phyloP scores from a whole-genome alignment of 192 early-diverging fungal genomes.

The Piromyces sp. region DNA sequence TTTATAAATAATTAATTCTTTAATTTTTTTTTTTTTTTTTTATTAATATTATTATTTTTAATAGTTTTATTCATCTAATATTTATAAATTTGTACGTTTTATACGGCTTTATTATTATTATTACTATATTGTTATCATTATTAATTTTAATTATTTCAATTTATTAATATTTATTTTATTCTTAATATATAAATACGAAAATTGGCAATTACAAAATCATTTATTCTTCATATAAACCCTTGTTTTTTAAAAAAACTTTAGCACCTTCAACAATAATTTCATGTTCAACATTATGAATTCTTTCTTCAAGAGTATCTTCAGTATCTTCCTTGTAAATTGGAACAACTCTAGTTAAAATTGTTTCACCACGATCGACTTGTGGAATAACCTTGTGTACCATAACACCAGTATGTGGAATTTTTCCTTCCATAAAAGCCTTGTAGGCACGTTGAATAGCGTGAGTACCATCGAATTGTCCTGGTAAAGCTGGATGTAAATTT shows the following conservation, averaged over 20 bases:
- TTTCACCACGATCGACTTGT: slow-evolving; percentile 88
- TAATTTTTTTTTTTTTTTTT: too few species aligned
- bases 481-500: slow-evolving; percentile 93
- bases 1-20: too few species aligned
- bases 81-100: too few species aligned
- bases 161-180: too few species aligned
- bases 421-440: slow-evolving; percentile 62
- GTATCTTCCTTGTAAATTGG: slow-evolving; percentile 63
- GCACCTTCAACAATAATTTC: slow-evolving; percentile 66
- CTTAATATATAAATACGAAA: too few species aligned
- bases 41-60: too few species aligned
- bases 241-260: slow-evolving; percentile 17
- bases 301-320: slow-evolving; percentile 58
- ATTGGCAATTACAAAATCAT: too few species aligned
- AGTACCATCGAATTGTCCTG: slow-evolving; percentile 92
- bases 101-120: too few species aligned
- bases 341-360: slow-evolving; percentile 57
- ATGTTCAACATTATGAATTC: slow-evolving; percentile 86
- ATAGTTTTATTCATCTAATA: too few species aligned
- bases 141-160: too few species aligned
- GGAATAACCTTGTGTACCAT: slow-evolving; percentile 94
- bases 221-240: background rate
- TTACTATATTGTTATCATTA: too few species aligned
- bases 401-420: slow-evolving; percentile 54
- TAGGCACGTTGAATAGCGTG: slow-evolving; percentile 87